Base-by-base conservation (phyloP, 495 filamentous ascomycete species). In the Lineolata rhizophorae region DNA sequence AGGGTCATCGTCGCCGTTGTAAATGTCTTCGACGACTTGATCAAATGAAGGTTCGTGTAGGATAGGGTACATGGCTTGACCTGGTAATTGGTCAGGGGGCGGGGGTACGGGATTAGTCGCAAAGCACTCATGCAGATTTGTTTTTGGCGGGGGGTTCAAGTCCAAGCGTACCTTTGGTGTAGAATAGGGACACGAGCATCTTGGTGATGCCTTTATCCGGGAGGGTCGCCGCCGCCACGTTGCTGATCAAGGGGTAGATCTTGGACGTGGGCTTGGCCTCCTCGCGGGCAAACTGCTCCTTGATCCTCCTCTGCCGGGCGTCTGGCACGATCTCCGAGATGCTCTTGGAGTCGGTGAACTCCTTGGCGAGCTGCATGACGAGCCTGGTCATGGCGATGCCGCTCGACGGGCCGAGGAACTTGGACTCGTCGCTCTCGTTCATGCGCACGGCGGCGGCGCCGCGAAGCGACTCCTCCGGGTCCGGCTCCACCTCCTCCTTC, bases 311-410 rank as follows among this genome's bases (percentile, higher is more conserved):
- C 25, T 63, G 65, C 18, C 57, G 58, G 22, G 75, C 58, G 36
- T 76, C 72, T 3, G 80, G 72, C n/a, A 87, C 68, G 18, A 94
- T 67, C 44, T 91, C 80, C 32, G 76, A 72, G 53, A 93, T 91
- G 36, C 69, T 76, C 49, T 76, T 78, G 2, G 76, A 69, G 36
- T 79, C 72, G 19, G 76, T 83, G 38, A 78, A 81, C 36, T 76
- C 72, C 45, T 85, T 95, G 28, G 84, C 84, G 44, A 91, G 69
- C 47, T 92, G 82, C 71, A 95, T 91, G 18, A 95, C 76, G 43
- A 94, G 56, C 20, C 84, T 69, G 12, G 83, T 85, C 55, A 95
- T 85, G 38, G 79, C 80, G 47, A 91, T 85, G 37, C 85, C 85
- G 49, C 85, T 94, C 8, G 81, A 85, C 8, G 85, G 72, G 0